Evolutionary conservation across 768 basidiomycete species (phyloP).

Genomic region (Termitomyces sp.): DNA sequence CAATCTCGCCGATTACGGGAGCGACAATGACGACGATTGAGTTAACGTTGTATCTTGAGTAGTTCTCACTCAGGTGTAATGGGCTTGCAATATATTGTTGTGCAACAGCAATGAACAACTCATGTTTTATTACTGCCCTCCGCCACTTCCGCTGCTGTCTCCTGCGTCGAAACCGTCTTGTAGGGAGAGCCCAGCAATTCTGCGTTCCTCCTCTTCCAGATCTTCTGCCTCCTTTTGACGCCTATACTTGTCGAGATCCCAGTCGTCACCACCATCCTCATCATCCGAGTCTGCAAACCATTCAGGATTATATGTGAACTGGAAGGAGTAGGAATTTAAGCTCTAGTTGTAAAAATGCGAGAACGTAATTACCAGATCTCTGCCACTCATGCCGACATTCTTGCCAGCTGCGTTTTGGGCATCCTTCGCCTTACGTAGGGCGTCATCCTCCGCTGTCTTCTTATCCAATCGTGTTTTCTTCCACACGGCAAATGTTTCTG

Average conservation of each 20-base stretch:
- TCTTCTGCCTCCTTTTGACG: conserved; percentile 59
- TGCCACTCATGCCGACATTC: conserved; percentile 88
- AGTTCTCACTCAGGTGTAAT: background rate
- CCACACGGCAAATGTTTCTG: conserved; percentile 89
- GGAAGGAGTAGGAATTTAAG: conserved; percentile 6
- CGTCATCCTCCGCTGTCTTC: conserved; percentile 88
- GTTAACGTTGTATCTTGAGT: background rate
- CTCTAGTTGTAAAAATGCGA: conserved; percentile 1
- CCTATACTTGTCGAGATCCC: conserved; percentile 59
- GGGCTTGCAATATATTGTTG: conserved; percentile 10
- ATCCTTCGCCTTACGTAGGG: conserved; percentile 75
- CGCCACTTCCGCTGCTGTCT: conserved; percentile 25
- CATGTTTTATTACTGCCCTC: conserved; percentile 13
- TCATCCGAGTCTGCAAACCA: conserved; percentile 80
- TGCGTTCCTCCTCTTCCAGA: conserved; percentile 42
- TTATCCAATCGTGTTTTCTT: conserved; percentile 94
- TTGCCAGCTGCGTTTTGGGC: conserved; percentile 82
- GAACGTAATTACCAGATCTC: conserved; percentile 70
- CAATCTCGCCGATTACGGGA: conserved; percentile 73
- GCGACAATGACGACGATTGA: conserved; percentile 50
- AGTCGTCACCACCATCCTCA: conserved; percentile 46
- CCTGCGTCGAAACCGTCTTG: conserved; percentile 25
- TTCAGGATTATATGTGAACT: conserved; percentile 96
- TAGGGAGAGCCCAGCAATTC: conserved; percentile 43
- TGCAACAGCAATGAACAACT: conserved; percentile 7